A percentile compares a stretch with the other conserved stretches of the same genome.
Evolutionary conservation across 805 yeast species (phyloP).

Genomic region (Metschnikowia drakensbergensis): DNA sequence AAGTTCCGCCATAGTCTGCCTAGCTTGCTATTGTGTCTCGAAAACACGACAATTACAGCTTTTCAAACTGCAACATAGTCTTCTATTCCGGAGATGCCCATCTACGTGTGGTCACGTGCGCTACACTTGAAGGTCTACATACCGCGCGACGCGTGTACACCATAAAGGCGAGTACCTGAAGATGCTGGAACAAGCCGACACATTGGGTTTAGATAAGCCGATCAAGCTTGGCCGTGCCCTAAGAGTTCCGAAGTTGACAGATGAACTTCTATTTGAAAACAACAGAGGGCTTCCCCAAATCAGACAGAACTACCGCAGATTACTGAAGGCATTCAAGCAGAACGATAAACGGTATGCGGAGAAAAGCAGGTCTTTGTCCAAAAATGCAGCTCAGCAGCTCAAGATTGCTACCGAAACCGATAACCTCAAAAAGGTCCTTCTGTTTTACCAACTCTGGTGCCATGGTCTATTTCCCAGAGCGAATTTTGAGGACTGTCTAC

Average conservation of each 20-base stretch:
- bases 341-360: slow-evolving; percentile 22
- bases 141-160: slow-evolving; percentile 3
- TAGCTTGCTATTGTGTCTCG: too few species aligned
- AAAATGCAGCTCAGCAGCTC: slow-evolving; percentile 16
- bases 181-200: slow-evolving; percentile 18
- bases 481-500: slow-evolving; percentile 17
- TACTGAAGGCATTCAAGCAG: slow-evolving; percentile 24
- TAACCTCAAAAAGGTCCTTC: slow-evolving; percentile 33
- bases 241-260: slow-evolving; percentile 36
- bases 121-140: neutral
- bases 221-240: slow-evolving; percentile 30
- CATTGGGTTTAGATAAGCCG: slow-evolving; percentile 35
- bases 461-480: slow-evolving; percentile 30
- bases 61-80: too few species aligned
- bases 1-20: too few species aligned
- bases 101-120: neutral
- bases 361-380: slow-evolving; percentile 17
- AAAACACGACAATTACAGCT: too few species aligned
- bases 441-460: slow-evolving; percentile 46
- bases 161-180: neutral
- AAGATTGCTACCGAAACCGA: slow-evolving; percentile 32
- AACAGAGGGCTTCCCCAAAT: slow-evolving; percentile 34
- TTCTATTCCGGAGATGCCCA: too few species aligned
- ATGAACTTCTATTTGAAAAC: slow-evolving; percentile 33
- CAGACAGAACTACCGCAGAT: slow-evolving; percentile 27